Base-by-base conservation (phyloP, 2,329 filamentous ascomycete species). In the Parafenestella ontariensis region DNA sequence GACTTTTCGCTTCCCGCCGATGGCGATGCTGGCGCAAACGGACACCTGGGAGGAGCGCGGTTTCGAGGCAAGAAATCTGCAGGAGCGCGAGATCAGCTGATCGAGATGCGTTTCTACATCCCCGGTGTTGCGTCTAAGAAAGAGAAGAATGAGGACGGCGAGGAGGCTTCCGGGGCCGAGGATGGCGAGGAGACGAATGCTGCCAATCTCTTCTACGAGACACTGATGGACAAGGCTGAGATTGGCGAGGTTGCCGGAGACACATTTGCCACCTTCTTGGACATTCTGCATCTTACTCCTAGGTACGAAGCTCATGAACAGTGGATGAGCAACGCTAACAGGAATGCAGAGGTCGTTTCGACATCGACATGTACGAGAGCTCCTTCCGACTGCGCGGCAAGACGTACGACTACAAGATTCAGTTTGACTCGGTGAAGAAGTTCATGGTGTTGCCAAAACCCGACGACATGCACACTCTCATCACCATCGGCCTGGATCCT, bases 321-420 rank as follows among this genome's bases (percentile, higher is more conserved):
- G 37, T 24, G 44, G 6, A 4, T 13, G 11, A n/a, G 8, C n/a
- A 10, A 18, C 20, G 53, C 40, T 58, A 52, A 55, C 33, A 40
- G 70, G 77, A 60, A 76, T 55, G 57, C 78, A 93, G 95, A 90
- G 96, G 95, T 76, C 94, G 95, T 65, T 99, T 99, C 83, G 95
- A 98, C 76, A 96, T 99, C 79, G 95, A 99, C 77, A 96, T 99
- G 90, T 99, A 99, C 84, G 95, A 98, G 77, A 89, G 87, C 15
- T 98, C 95, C 2, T 98, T 99, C 85, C 90, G 95, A 59, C 85
- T 99, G 58, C 94, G 95, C 63, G 95, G 95, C 71, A 99, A 99
- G 81, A 99, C 95, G 21, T 99, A 99, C 82, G 96, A 99, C 81
- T 99, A 99, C 87, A 99, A 99, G 85, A 98, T 99, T 64, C 92